Conservation (phyloP, 306 rosid species). For the Trifolium subterraneum region DNA sequence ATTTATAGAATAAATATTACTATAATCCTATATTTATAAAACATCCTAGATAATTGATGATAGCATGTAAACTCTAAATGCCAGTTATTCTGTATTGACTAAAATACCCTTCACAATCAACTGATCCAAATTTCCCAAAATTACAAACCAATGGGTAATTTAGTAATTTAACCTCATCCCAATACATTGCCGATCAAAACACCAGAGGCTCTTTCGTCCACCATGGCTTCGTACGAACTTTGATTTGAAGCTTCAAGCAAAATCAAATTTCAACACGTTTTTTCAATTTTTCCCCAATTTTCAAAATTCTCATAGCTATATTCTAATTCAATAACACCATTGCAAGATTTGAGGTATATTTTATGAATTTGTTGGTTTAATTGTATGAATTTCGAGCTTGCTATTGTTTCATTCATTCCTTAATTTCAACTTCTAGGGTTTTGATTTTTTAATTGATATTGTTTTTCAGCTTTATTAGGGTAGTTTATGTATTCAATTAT, state of each 20-base stretch:
- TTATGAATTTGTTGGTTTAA: neutral
- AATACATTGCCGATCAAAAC: slow-evolving; percentile 76
- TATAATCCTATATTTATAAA: too few relatives aligned
- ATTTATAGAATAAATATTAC: too few relatives aligned
- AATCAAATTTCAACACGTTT: slow-evolving; percentile 13
- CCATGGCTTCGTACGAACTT: slow-evolving; percentile 71
- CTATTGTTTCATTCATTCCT: slow-evolving; percentile 5
- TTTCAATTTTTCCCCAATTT: slow-evolving; percentile 35
- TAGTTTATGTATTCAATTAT: slow-evolving; percentile 32
- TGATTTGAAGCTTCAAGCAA: slow-evolving; percentile 64
- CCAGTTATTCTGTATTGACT: slow-evolving; percentile 37
- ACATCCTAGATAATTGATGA: slow-evolving; percentile 9
- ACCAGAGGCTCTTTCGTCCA: slow-evolving; percentile 66
- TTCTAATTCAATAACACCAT: slow-evolving; percentile 39
- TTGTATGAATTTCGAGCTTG: slow-evolving; percentile 21
- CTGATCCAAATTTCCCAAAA: neutral
- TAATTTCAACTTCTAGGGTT: slow-evolving; percentile 56
- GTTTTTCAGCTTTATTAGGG: slow-evolving; percentile 5
- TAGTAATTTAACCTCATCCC: slow-evolving; percentile 39
- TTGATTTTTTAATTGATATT: slow-evolving; percentile 39
- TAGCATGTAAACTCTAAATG: slow-evolving; percentile 17
- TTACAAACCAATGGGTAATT: slow-evolving; percentile 48
- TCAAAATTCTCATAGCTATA: slow-evolving; percentile 14
- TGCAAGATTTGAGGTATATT: slow-evolving; percentile 43
- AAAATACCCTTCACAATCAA: slow-evolving; percentile 34